Base-by-base conservation (phyloP, 2,329 filamentous ascomycete genomes). In the Arthroderma sp. region DNA sequence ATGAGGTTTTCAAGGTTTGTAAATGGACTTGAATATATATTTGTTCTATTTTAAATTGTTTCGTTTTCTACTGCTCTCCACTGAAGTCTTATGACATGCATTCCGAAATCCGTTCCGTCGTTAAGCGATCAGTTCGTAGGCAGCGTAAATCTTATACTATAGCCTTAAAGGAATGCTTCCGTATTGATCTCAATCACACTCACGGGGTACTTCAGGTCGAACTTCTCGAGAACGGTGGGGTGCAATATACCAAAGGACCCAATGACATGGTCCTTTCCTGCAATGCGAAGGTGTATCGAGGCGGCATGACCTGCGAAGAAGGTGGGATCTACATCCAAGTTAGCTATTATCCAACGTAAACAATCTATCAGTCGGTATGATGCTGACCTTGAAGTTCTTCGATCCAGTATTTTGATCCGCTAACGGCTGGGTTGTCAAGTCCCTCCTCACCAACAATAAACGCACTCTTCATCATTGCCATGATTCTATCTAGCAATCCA, bases 111-210 rank as follows among this genome's bases (percentile, higher is more conserved):
- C 15, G 15, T 22, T 22, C 15, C 15, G 15, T 22, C 15, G 15
- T 22, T 22, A 22, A 22, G 15, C 15, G 15, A 22, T 22, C 15
- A 22, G 15, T 22, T 22, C 15, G 15, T 22, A 22, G 15, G 15
- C 15, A 22, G 15, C 15, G 15, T 22, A 22, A 22, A 22, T 22
- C 15, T 22, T 22, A 22, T 22, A 22, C 15, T 22, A 22, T 22
- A 29, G 15, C n/a, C 49, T 61, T 53, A 94, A 68, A 95, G 72
- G 74, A 98, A 93, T 53, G 84, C 78, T 67, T 96, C 89, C 30
- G 96, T 77, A 66, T 96, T 94, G 61, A 98, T 76, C 71, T 98
- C 91, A 54, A 98, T 68, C 37, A 85, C 87, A 68, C 87, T 95
- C 56, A 94, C 87, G 36, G 91, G 89, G 71, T 88, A 86, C 75